A percentile compares a stretch with the other conserved stretches of the same genome.
These are phyloP conservation scores for Boletus sp. DNA, from an alignment of 1,284 basidiomycete genomes.

Conservation along the genomic window DNA sequence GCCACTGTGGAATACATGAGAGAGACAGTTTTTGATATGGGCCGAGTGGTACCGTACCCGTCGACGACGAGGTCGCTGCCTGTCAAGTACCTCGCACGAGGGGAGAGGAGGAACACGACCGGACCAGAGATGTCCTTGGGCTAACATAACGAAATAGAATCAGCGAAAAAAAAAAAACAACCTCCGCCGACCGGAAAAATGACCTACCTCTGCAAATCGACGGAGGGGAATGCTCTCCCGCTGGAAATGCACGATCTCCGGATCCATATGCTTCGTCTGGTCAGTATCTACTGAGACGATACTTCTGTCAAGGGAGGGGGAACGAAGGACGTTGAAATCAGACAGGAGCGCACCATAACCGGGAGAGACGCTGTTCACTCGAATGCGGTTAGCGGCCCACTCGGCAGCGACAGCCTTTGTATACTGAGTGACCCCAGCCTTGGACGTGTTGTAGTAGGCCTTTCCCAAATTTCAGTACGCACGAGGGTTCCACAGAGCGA, in stretches of 20 bases:
- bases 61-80: slow-evolving; percentile 43
- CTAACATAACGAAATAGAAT: slow-evolving; percentile 13
- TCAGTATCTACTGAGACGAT: slow-evolving; percentile 33
- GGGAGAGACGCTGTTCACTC: slow-evolving; percentile 59
- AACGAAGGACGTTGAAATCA: background rate
- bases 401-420: slow-evolving; percentile 55
- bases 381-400: slow-evolving; percentile 50
- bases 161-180: background rate
- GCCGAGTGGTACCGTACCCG: slow-evolving; percentile 32
- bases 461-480: slow-evolving; percentile 13
- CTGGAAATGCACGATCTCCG: slow-evolving; percentile 34
- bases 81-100: slow-evolving; percentile 40
- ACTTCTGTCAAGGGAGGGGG: slow-evolving; percentile 11
- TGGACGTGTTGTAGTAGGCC: slow-evolving; percentile 60
- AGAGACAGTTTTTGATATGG: too few species aligned
- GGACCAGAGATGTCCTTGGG: slow-evolving; percentile 44
- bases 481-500: background rate
- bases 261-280: slow-evolving; percentile 37
- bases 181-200: too few species aligned
- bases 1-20: slow-evolving; percentile 21
- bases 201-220: slow-evolving; percentile 38
- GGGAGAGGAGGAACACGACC: slow-evolving; percentile 42
- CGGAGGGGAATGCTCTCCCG: slow-evolving; percentile 36
- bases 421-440: slow-evolving; percentile 55
- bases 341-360: slow-evolving; percentile 44